Conservation (phyloP, 2,329 filamentous ascomycete genomes). For the Elsinoe necatrix region DNA sequence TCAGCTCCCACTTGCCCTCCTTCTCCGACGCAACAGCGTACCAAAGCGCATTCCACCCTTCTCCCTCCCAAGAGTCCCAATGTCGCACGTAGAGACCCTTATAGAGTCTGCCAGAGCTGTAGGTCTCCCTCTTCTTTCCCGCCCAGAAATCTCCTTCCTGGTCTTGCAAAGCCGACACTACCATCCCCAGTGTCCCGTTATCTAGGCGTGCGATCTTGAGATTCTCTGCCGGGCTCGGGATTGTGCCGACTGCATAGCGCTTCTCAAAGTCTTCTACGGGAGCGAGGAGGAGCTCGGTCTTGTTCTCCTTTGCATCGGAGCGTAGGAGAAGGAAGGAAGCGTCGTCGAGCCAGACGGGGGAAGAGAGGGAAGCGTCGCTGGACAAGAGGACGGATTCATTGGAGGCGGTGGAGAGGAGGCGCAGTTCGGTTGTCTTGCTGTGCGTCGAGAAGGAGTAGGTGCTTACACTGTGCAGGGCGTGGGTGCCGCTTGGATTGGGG, state of each 20-base stretch:
- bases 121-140: conserved; percentile 40
- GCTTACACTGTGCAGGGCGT: conserved; percentile 59
- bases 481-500: conserved; percentile 59
- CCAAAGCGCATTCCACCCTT: conserved; percentile 64
- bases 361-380: conserved; percentile 55
- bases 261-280: conserved; percentile 20
- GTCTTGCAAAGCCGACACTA: conserved; percentile 53
- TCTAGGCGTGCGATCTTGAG: conserved; percentile 38
- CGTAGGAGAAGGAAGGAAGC: conserved; percentile 49
- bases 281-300: conserved; percentile 31
- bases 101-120: conserved; percentile 42
- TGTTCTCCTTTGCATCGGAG: conserved; percentile 32
- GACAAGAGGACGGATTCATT: conserved; percentile 59
- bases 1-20: conserved; percentile 26
- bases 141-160: conserved; percentile 58
- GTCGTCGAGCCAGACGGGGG: conserved; percentile 68
- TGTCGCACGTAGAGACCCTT: conserved; percentile 46
- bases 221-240: conserved; percentile 41
- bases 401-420: conserved; percentile 59
- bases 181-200: conserved; percentile 35
- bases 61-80: conserved; percentile 52
- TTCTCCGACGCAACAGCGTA: conserved; percentile 51
- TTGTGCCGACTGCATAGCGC: conserved; percentile 33
- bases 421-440: conserved; percentile 58
- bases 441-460: conserved; percentile 75